Evolutionary conservation across 176 grass and related monocot genomes (phyloP), one percentile per base, ranked within the genome.

Genomic region (Oryza punctata): DNA sequence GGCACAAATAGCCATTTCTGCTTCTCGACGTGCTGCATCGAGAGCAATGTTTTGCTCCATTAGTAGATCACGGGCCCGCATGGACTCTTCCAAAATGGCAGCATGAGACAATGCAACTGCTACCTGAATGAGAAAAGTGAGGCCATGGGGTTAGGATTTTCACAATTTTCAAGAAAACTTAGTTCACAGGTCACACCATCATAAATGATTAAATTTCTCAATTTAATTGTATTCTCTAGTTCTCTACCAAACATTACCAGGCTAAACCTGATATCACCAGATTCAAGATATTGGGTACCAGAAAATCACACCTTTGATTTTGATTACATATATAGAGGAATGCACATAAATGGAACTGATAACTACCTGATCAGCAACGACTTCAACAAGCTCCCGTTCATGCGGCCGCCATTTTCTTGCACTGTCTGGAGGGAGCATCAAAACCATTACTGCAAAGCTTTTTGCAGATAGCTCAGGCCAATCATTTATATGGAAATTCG

Each of bases 41-140:
- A 97, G 84, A 63, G 95, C 95, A 87, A 97, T 88, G 79, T 97
- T 97, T 84, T 97, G 95, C 61, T 97, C 92, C 90, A 94, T 93
- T 63, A 94, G 84, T 63, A 93, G 50, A 83, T 97, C 92, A 71
- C 84, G 90, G 24, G 95, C 95, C 6, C 88, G 66, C 95, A 93
- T 93, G 44, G 95, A 97, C 75, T 97, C 95, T 78, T 97, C 95
- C 32, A 97, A 88, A 86, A 97, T 94, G 64, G 95, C 95, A 49
- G 95, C 95, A 89, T 97, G 95, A 46, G 95, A 97, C 12, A 97
- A 88, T 63, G 95, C 95, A 70, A 94, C 95, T 72, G 95, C 95
- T 27, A 97, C 95, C 95, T 97, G 79, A 82, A 89, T 67, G 38
- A 61, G 32, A 54, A 47, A 84, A 71, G 72, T 11, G 43, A 27